phyloP scores from a whole-genome alignment of 768 basidiomycete genomes.

The Clitopilus passeckerianus region DNA sequence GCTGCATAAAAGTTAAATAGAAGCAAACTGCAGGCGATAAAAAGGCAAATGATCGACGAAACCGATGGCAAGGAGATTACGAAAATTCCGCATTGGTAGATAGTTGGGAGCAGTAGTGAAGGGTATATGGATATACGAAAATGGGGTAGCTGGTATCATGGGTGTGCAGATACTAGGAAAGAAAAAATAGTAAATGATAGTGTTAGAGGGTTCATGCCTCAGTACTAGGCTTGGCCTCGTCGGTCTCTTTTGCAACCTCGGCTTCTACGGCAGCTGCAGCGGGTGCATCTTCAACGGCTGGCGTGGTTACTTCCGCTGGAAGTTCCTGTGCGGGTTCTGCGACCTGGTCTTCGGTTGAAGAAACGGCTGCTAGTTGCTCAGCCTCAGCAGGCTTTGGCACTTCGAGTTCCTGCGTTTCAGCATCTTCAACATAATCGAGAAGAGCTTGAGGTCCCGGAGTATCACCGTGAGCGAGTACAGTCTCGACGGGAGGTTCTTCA shows the following conservation, averaged over 20 bases:
- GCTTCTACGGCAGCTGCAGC: background rate
- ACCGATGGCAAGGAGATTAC: background rate
- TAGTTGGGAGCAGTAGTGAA: background rate
- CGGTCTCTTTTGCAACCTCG: background rate
- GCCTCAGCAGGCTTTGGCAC: background rate
- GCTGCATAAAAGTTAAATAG: background rate
- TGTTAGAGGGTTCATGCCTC: background rate
- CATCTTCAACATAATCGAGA: slow-evolving; percentile 1
- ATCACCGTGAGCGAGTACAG: slow-evolving; percentile 1
- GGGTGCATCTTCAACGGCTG: background rate
- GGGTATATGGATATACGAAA: background rate
- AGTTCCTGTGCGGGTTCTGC: background rate
- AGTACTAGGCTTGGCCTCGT: background rate
- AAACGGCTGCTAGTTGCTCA: background rate
- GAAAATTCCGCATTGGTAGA: background rate
- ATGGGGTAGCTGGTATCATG: background rate
- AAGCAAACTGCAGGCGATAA: background rate
- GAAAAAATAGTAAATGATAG: background rate
- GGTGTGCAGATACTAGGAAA: background rate
- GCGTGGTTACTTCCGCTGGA: background rate
- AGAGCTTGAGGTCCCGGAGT: slow-evolving; percentile 4
- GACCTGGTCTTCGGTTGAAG: background rate
- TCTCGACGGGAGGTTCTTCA: background rate
- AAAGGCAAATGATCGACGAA: background rate
- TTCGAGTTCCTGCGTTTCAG: background rate